A percentile compares a stretch with the other conserved stretches of the same genome.
phyloP scores from a whole-genome alignment of 441 rosid species.

The Mallotus repandus region DNA sequence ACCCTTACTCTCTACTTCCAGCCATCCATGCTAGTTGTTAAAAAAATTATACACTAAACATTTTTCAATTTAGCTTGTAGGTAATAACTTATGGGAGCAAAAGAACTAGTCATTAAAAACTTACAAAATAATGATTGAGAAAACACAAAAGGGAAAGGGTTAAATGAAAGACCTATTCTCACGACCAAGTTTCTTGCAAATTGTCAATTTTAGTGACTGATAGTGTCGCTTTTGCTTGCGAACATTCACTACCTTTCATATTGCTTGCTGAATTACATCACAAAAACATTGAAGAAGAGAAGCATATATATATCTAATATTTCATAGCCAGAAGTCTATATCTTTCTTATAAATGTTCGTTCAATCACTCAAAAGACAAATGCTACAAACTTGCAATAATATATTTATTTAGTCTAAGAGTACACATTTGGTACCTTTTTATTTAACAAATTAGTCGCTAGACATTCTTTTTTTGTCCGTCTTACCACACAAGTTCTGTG shows the following conservation, averaged over 20 bases:
- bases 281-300: background rate
- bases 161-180: conserved; percentile 1
- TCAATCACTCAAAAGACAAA: background rate
- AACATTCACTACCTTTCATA: conserved; percentile 1
- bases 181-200: background rate
- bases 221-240: background rate
- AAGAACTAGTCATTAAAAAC: too few relatives aligned
- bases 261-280: background rate
- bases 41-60: too few relatives aligned
- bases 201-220: background rate
- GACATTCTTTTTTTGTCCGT: background rate
- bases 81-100: too few relatives aligned
- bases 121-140: too few relatives aligned
- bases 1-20: too few relatives aligned
- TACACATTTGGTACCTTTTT: background rate
- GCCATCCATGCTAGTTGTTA: too few relatives aligned
- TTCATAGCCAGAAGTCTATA: too few relatives aligned
- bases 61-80: too few relatives aligned
- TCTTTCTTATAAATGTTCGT: too few relatives aligned
- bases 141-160: too few relatives aligned
- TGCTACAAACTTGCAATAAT: background rate
- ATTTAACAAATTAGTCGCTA: background rate
- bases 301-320: too few relatives aligned
- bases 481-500: background rate
- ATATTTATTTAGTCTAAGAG: background rate